Evolutionary conservation across 228 moss, liverwort and hornwort genomes (phyloP).

Genomic region (Sphagnum fallax): DNA sequence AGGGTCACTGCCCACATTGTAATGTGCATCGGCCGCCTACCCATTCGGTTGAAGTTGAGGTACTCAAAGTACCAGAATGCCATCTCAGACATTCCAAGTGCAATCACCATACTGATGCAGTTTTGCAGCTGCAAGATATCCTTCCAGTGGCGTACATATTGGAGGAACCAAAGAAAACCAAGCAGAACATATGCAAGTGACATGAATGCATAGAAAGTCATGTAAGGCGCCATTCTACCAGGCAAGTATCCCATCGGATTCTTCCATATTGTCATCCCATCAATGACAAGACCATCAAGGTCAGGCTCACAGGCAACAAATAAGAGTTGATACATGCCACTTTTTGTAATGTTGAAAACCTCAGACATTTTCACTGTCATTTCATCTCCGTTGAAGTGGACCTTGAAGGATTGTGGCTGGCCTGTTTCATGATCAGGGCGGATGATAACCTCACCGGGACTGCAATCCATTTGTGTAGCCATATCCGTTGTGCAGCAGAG

Average conservation of each 20-base stretch:
- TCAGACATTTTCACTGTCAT: no score
- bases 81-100: constrained; percentile 89
- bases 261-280: constrained; percentile 77
- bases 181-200: constrained; percentile 73
- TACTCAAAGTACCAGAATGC: constrained; percentile 96
- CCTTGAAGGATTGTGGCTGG: constrained; percentile 9
- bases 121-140: constrained; percentile 93
- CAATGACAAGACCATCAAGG: constrained; percentile 53
- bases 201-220: constrained; percentile 79
- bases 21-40: constrained; percentile 77
- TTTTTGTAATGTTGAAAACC: constrained; percentile 54
- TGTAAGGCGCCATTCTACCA: constrained; percentile 82
- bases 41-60: constrained; percentile 77
- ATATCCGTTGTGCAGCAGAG: constrained; percentile 70
- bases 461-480: constrained; percentile 43
- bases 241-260: constrained; percentile 93
- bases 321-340: constrained; percentile 76
- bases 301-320: constrained; percentile 72
- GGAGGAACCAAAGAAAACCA: constrained; percentile 83
- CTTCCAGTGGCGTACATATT: constrained; percentile 86
- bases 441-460: constrained; percentile 58
- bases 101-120: constrained; percentile 81
- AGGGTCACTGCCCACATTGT: constrained; percentile 95
- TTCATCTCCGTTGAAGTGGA: constrained; percentile 27
- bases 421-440: not conserved